Base-by-base conservation (phyloP, 257 asterid genomes). In the Solanum dulcamara region DNA sequence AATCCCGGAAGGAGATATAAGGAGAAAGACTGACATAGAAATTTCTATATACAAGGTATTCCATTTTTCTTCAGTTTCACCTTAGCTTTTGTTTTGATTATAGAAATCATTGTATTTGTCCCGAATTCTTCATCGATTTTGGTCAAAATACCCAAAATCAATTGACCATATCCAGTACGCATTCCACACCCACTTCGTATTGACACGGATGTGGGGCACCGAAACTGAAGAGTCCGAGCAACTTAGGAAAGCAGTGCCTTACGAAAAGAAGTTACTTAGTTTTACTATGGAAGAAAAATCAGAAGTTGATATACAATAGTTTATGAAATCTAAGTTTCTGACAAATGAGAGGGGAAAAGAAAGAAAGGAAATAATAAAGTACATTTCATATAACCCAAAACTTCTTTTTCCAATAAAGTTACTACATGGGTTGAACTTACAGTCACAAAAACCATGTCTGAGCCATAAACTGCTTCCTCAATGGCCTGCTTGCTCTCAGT, bases 401-500 rank as follows among this genome's bases (percentile, higher is more conserved):
- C 62, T 77, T 48, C 83, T 46, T 46, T 77, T 77, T 37, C 77
- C 17, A 44, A 24, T 83, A 83, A 57, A 38, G 53, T 18, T 84
- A 26, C 64, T 71, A 57, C 26, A 51, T 38, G 70, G 67, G 37
- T 33, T 55, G 37, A 64, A 66, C 92, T 85, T 89, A 91, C 92
- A 6, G 93, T 89, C 33, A 91, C 93, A 86, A 91, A 91, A 82
- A 91, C 92, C 93, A 91, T 91, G 85, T 91, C 93, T 71, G 93
- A 77, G 67, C 92, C 93, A 11, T 81, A 83, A 87, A 96, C 94
- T 35, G 98, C 98, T 30, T 92, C 93, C 86, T 91, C 99, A 67
- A 96, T 93, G 64, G 97, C 84, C 88, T 91, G 93, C 85, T 91
- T 93, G 90, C 98, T 94, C 87, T 96, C 99, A 80, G 89, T 93